These are phyloP conservation scores for Pseudogymnoascus destructans DNA, from an alignment of 2,329 filamentous ascomycete species.

Conservation along the genomic window DNA sequence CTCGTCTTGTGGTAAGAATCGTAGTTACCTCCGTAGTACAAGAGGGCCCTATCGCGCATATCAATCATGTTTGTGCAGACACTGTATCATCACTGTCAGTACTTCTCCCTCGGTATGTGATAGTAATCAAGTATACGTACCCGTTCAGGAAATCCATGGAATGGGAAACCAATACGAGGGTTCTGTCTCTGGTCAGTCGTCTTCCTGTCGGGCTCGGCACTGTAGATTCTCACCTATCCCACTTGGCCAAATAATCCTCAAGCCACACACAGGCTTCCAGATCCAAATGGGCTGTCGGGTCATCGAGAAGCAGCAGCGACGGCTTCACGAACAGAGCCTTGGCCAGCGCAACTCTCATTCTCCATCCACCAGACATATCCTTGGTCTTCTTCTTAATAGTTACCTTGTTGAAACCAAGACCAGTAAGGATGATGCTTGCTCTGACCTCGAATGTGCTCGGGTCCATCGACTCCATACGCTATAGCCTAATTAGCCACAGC, in stretches of 20 bases:
- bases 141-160: slow-evolving; percentile 97
- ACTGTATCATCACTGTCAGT: slow-evolving; percentile 27
- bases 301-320: slow-evolving; percentile 86
- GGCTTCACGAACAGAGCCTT: slow-evolving; percentile 99
- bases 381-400: slow-evolving; percentile 99
- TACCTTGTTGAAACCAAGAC: slow-evolving; percentile 97
- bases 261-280: slow-evolving; percentile 99
- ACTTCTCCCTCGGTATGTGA: not conserved
- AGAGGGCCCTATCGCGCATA: slow-evolving; percentile 77
- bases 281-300: slow-evolving; percentile 98
- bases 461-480: slow-evolving; percentile 99
- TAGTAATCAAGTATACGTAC: not conserved
- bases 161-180: slow-evolving; percentile 91
- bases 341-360: slow-evolving; percentile 95
- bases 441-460: slow-evolving; percentile 93
- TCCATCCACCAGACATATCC: slow-evolving; percentile 99
- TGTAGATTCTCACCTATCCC: slow-evolving; percentile 42
- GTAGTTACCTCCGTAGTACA: slow-evolving; percentile 99
- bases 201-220: not conserved
- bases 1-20: slow-evolving; percentile 95
- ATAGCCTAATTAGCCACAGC: slow-evolving; percentile 16
- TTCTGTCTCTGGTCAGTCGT: slow-evolving; percentile 37
- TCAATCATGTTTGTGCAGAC: slow-evolving; percentile 98
- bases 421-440: slow-evolving; percentile 90
- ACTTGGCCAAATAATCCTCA: slow-evolving; percentile 99